phyloP scores from a whole-genome alignment of 139 green algal species.

The Chlorella ohadii region DNA sequence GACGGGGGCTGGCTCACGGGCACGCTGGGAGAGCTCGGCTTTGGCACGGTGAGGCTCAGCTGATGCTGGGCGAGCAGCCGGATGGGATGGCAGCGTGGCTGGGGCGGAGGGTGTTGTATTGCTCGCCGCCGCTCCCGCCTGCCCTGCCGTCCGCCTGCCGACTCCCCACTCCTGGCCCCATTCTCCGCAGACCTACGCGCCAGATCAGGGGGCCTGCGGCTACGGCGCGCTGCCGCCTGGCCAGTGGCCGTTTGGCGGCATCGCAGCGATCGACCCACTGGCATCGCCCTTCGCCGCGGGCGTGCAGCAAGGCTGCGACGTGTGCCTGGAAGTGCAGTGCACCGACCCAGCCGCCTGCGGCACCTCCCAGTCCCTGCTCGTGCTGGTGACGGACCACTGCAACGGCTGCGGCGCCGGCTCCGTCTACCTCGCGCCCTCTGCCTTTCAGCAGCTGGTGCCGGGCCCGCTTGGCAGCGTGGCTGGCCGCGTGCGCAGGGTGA shows the following conservation, averaged over 20 bases:
- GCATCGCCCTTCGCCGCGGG: conserved; percentile 15
- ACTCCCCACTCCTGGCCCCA: neutral
- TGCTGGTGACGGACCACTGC: conserved; percentile 23
- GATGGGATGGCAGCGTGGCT: no score
- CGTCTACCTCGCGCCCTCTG: conserved; percentile 7
- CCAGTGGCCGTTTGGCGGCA: conserved; percentile 16
- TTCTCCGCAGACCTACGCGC: neutral
- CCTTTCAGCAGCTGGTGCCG: neutral
- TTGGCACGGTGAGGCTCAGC: neutral
- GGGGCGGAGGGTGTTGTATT: no score
- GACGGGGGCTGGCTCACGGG: neutral
- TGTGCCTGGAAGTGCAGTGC: conserved; percentile 37
- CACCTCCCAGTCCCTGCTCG: neutral
- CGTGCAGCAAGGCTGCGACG: conserved; percentile 18
- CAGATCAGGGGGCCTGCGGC: conserved; percentile 3
- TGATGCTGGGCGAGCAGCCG: neutral
- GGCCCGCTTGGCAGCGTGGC: conserved; percentile 1
- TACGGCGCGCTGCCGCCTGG: conserved; percentile 8
- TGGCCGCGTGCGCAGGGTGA: conserved; percentile 7
- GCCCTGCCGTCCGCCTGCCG: neutral
- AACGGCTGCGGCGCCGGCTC: neutral
- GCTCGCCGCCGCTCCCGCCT: neutral
- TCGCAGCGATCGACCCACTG: conserved; percentile 7
- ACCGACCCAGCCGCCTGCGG: neutral
- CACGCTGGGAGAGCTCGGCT: conserved; percentile 6